These are phyloP conservation scores for Middelhovenomyces tepae DNA, from an alignment of 805 yeast genomes.

Conservation along the genomic window DNA sequence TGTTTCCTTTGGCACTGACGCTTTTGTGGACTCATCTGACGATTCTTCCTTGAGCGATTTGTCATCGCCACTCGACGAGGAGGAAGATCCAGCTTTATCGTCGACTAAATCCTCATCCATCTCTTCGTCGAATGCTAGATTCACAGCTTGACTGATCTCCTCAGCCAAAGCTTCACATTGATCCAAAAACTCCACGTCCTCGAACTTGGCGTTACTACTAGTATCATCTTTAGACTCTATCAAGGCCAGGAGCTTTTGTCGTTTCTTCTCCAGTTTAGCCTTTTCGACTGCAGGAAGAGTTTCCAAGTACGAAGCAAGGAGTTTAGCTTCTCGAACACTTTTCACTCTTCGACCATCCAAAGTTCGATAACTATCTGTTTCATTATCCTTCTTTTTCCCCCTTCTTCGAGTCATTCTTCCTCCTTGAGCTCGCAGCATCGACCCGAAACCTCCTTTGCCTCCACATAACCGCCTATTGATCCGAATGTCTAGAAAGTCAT, in stretches of 20 bases:
- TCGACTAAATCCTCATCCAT: no score
- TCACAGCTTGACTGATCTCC: slow-evolving; percentile 27
- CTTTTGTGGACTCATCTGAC: no score
- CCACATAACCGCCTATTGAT: no score
- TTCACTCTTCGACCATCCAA: slow-evolving; percentile 35
- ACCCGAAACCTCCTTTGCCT: slow-evolving; percentile 48
- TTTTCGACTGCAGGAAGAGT: slow-evolving; percentile 13
- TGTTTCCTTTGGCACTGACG: no score
- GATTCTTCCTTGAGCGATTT: no score
- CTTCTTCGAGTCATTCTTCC: slow-evolving; percentile 28
- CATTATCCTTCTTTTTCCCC: slow-evolving; percentile 17
- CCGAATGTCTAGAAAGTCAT: no score
- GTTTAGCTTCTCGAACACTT: slow-evolving; percentile 30
- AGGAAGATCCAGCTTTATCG: no score
- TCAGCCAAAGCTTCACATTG: slow-evolving; percentile 32
- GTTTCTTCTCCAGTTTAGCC: slow-evolving; percentile 24
- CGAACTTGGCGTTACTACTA: slow-evolving; percentile 26
- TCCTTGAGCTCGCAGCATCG: slow-evolving; percentile 34
- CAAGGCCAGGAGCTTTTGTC: slow-evolving; percentile 30
- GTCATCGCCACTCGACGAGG: no score
- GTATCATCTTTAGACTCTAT: slow-evolving; percentile 20
- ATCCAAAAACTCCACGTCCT: slow-evolving; percentile 32
- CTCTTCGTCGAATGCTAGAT: no score
- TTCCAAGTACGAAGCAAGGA: slow-evolving; percentile 26
- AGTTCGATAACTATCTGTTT: slow-evolving; percentile 31